A percentile compares a stretch with the other conserved stretches of the same genome.
Evolutionary conservation across 805 yeast species (phyloP).

Genomic region (Metschnikowia continentalis): DNA sequence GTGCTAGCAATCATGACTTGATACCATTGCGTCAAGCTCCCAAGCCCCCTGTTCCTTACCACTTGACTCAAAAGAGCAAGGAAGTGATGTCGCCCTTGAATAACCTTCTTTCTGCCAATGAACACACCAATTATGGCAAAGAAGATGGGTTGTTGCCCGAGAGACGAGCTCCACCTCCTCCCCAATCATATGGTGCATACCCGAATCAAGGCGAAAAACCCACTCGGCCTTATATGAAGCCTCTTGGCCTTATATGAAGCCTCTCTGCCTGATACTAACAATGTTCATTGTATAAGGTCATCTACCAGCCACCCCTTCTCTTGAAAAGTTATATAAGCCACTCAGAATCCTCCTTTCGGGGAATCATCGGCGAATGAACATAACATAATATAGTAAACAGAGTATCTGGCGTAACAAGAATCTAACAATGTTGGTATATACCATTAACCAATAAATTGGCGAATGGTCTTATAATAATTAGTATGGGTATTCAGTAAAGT

Average conservation of each 20-base stretch:
- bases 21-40: constrained; percentile 41
- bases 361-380: no score
- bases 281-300: no score
- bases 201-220: neutral
- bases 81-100: constrained; percentile 29
- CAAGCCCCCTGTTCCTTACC: constrained; percentile 42
- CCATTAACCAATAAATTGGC: no score
- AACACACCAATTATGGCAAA: constrained; percentile 13
- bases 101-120: constrained; percentile 23
- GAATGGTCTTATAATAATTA: no score
- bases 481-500: no score
- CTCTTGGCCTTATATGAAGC: neutral
- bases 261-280: no score
- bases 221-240: neutral
- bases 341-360: no score
- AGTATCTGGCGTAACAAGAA: no score
- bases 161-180: constrained; percentile 58
- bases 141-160: constrained; percentile 39
- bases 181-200: constrained; percentile 15
- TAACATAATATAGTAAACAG: no score
- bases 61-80: constrained; percentile 21
- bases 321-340: no score
- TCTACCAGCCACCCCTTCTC: no score
- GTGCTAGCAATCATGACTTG: constrained; percentile 14
- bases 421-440: no score